A percentile compares a stretch with the other conserved stretches of the same genome.
Evolutionary conservation across 2,329 filamentous ascomycete genomes (phyloP).

Genomic region (Penicillium sp.): DNA sequence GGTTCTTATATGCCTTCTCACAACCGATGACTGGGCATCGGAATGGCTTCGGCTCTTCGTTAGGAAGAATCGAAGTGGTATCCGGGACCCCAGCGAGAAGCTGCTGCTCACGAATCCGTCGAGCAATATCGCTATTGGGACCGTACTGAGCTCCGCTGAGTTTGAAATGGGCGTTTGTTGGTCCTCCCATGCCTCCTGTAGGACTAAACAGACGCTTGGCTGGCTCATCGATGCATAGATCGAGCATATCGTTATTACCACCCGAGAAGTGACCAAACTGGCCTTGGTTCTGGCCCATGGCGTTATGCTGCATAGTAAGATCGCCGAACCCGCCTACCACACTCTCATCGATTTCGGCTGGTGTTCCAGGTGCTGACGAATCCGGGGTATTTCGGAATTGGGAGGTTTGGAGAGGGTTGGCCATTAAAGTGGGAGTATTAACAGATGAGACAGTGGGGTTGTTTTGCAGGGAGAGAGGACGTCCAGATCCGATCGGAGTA

Average conservation of each 20-base stretch:
- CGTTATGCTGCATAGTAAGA: slow-evolving; percentile 56
- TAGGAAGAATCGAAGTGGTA: slow-evolving; percentile 52
- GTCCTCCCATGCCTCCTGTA: slow-evolving; percentile 65
- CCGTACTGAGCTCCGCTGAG: slow-evolving; percentile 74
- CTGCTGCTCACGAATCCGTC: slow-evolving; percentile 64
- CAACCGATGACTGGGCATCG: slow-evolving; percentile 97
- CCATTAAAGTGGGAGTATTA: slow-evolving; percentile 87
- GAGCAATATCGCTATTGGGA: slow-evolving; percentile 72
- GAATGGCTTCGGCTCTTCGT: slow-evolving; percentile 96
- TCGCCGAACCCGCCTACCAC: slow-evolving; percentile 64
- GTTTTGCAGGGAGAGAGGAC: slow-evolving; percentile 74
- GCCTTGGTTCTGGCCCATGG: slow-evolving; percentile 43
- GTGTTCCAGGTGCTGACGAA: slow-evolving; percentile 69
- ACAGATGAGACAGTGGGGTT: slow-evolving; percentile 97
- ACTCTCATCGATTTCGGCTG: slow-evolving; percentile 73
- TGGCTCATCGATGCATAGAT: slow-evolving; percentile 81
- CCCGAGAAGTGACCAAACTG: slow-evolving; percentile 46
- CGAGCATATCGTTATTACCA: slow-evolving; percentile 54
- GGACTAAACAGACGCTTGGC: slow-evolving; percentile 91
- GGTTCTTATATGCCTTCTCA: slow-evolving; percentile 99
- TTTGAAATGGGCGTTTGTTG: slow-evolving; percentile 70
- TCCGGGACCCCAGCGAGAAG: slow-evolving; percentile 58
- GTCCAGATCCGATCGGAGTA: slow-evolving; percentile 73
- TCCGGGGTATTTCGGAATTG: slow-evolving; percentile 60
- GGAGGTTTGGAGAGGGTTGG: slow-evolving; percentile 65